These are phyloP conservation scores for Pseudocercospora macadamiae DNA, from an alignment of 2,329 filamentous ascomycete species.

Conservation along the genomic window DNA sequence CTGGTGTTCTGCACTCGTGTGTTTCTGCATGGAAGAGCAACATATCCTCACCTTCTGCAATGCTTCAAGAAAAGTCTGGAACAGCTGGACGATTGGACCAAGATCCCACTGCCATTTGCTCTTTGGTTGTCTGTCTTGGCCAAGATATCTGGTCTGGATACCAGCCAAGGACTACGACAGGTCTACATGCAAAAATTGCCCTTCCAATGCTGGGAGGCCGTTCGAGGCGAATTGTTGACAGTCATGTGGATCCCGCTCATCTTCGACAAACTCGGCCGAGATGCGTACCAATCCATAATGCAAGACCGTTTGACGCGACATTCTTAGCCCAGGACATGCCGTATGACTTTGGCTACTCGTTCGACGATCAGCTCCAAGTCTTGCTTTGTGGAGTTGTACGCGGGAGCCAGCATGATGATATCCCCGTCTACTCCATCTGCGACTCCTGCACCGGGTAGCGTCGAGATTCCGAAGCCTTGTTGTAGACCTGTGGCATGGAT, in stretches of 20 bases:
- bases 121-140: background rate
- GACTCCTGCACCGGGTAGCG: slow-evolving; percentile 66
- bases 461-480: slow-evolving; percentile 50
- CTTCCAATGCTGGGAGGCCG: background rate
- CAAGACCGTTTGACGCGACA: background rate
- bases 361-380: slow-evolving; percentile 61
- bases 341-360: slow-evolving; percentile 53
- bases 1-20: background rate
- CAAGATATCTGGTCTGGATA: no score
- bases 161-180: background rate
- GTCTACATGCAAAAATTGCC: background rate
- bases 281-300: background rate
- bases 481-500: slow-evolving; percentile 47
- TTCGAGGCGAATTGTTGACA: background rate
- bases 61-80: background rate
- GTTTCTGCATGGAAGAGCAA: background rate
- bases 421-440: slow-evolving; percentile 62
- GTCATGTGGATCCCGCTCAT: background rate
- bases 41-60: background rate
- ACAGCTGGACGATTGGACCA: background rate
- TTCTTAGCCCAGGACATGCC: slow-evolving; percentile 43
- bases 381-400: slow-evolving; percentile 62
- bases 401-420: slow-evolving; percentile 64
- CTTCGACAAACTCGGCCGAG: background rate
- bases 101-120: background rate